Base-by-base conservation (phyloP, 495 filamentous ascomycete species). In the Aspergillus campestris region DNA sequence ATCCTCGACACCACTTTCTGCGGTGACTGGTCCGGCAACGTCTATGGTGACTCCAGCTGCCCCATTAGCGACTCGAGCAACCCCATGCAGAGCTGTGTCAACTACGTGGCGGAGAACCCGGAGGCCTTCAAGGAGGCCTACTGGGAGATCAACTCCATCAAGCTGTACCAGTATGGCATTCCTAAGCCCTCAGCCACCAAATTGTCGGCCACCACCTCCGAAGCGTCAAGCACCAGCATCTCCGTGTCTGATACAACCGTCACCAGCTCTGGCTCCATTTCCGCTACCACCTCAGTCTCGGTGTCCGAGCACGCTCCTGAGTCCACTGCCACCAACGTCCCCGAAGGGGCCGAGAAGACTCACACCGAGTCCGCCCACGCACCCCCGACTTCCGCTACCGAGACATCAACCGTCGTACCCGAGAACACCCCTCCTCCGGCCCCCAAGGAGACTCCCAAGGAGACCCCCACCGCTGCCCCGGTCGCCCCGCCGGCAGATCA, bases 1-100 rank as follows among this genome's bases (percentile, higher is more conserved):
- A 72, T 94, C 44, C 81, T 95, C 58, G 78, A 97, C 63, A 85
- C 80, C 0, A 84, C 82, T 1, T 89, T 95, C 66, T 96, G 91
- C 62, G 91, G 91, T 32, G 81, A 87, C 49, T 95, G 87, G 86
- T 89, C 89, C 12, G 90, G 87, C 31, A 69, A 75, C 38, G 76
- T 79, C 0, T 73, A 57, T 32, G 60, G 58, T 9, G 36, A 56
- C 12, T 68, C 65, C 9, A 59, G 60, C 3, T 73, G 70, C 52
- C 65, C 68, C 0, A 44, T 65, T 49, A 62, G 64, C 37, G 54
- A 62, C 45, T 42, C 56, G 1, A 59, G 41, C 44, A 64, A 62
- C 44, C 53, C 66, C n/a, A 65, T 63, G 5, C 28, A 61, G 7
- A 79, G 72, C 31, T 89, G 86, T 55, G 57, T 74, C 43, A 74